phyloP scores from a whole-genome alignment of 2,329 filamentous ascomycete genomes.

The Pleomassaria siparia region DNA sequence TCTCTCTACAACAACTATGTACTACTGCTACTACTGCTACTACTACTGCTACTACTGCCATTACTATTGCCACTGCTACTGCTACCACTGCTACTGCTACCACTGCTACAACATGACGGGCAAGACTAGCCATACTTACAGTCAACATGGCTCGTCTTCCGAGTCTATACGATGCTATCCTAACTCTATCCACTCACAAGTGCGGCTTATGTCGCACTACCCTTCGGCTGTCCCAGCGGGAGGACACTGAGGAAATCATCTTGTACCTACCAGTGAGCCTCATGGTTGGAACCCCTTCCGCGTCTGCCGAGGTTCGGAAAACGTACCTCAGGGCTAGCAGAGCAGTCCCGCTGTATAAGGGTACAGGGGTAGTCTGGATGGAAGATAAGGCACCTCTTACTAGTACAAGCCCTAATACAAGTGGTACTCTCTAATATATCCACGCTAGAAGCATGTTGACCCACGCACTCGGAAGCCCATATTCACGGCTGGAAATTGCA shows the following conservation, averaged over 20 bases:
- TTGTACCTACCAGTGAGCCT: neutral
- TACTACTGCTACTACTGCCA: no score
- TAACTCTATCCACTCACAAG: neutral
- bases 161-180: neutral
- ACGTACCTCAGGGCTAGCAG: neutral
- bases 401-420: neutral
- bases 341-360: no score
- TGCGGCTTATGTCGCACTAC: neutral
- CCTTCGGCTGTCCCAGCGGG: neutral
- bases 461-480: neutral
- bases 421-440: neutral
- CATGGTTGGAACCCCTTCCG: neutral
- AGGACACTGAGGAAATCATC: neutral
- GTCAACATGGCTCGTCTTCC: neutral
- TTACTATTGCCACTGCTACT: no score
- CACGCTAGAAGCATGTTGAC: slow-evolving; percentile 6
- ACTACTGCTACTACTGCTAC: no score
- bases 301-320: neutral
- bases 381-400: neutral
- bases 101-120: no score
- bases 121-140: neutral
- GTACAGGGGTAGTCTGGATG: no score
- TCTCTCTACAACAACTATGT: neutral
- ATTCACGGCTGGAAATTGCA: neutral
- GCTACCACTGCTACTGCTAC: no score